These are phyloP conservation scores for Oxytropis ochrocephala DNA, from an alignment of 306 rosid genomes.

Conservation along the genomic window DNA sequence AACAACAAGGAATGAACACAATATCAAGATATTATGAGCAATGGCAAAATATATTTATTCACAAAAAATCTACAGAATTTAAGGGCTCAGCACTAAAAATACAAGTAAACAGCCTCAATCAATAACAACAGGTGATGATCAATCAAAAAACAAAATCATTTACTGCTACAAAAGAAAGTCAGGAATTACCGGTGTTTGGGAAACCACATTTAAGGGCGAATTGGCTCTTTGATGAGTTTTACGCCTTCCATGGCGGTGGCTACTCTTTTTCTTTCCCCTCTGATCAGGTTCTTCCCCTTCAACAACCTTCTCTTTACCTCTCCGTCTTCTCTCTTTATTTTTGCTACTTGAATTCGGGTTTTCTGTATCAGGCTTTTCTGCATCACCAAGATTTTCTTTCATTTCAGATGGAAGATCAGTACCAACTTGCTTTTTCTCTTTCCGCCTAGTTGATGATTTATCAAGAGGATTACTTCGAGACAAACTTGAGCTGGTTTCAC, in stretches of 20 bases:
- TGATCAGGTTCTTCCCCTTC: slow-evolving; percentile 49
- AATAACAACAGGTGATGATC: slow-evolving; percentile 13
- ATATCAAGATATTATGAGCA: slow-evolving; percentile 17
- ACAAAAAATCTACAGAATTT: slow-evolving; percentile 37
- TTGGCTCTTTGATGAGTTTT: slow-evolving; percentile 61
- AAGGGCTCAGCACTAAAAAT: slow-evolving; percentile 20
- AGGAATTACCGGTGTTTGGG: slow-evolving; percentile 69
- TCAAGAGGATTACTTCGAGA: slow-evolving; percentile 33
- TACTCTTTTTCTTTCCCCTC: slow-evolving; percentile 57
- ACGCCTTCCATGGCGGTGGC: slow-evolving; percentile 49
- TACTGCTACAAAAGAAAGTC: slow-evolving; percentile 76
- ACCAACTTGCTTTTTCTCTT: slow-evolving; percentile 59
- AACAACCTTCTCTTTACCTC: slow-evolving; percentile 41
- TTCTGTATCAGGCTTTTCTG: slow-evolving; percentile 36
- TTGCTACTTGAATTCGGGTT: slow-evolving; percentile 52
- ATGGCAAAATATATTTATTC: not conserved
- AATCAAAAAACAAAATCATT: slow-evolving; percentile 22
- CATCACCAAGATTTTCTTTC: slow-evolving; percentile 52
- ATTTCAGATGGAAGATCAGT: slow-evolving; percentile 33
- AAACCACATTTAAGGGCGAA: slow-evolving; percentile 49
- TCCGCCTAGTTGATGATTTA: slow-evolving; percentile 46
- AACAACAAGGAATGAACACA: slow-evolving; percentile 1
- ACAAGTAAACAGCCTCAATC: slow-evolving; percentile 35
- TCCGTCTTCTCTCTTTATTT: slow-evolving; percentile 54
- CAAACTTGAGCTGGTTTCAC: slow-evolving; percentile 31